Conservation (phyloP, 2,329 filamentous ascomycete genomes). For the Alternaria alternata region DNA sequence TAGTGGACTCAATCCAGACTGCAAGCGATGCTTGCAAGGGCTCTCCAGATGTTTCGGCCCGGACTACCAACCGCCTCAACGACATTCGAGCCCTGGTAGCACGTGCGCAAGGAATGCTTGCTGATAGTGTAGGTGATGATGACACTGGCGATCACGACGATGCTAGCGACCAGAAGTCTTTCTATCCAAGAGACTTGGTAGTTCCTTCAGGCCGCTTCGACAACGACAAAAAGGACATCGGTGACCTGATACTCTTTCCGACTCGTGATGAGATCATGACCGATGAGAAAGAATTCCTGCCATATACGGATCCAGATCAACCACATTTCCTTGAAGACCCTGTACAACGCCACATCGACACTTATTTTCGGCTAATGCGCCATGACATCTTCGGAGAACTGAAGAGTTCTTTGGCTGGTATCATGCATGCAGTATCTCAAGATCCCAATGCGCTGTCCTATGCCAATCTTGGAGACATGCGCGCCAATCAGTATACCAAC, state of each 20-base stretch:
- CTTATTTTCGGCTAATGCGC: slow-evolving; percentile 43
- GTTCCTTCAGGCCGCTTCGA: slow-evolving; percentile 39
- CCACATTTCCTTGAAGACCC: slow-evolving; percentile 35
- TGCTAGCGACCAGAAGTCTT: slow-evolving; percentile 8
- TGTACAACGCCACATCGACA: slow-evolving; percentile 44
- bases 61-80: slow-evolving; percentile 9
- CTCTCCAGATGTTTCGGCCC: neutral
- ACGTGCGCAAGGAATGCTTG: slow-evolving; percentile 28
- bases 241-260: slow-evolving; percentile 42
- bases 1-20: slow-evolving; percentile 18
- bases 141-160: neutral
- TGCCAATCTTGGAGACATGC: slow-evolving; percentile 27
- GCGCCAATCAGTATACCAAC: slow-evolving; percentile 29
- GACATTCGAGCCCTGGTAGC: slow-evolving; percentile 26
- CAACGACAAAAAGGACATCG: slow-evolving; percentile 46
- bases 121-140: slow-evolving; percentile 1
- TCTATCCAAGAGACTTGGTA: slow-evolving; percentile 35
- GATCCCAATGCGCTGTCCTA: slow-evolving; percentile 10
- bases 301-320: slow-evolving; percentile 38
- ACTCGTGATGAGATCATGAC: slow-evolving; percentile 45
- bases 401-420: slow-evolving; percentile 31
- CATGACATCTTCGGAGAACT: slow-evolving; percentile 46
- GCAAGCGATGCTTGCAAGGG: slow-evolving; percentile 9
- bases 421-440: slow-evolving; percentile 25
- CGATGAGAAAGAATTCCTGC: slow-evolving; percentile 51